Evolutionary conservation across 768 basidiomycete genomes (phyloP).

Genomic region (Chalciporus piperatus): DNA sequence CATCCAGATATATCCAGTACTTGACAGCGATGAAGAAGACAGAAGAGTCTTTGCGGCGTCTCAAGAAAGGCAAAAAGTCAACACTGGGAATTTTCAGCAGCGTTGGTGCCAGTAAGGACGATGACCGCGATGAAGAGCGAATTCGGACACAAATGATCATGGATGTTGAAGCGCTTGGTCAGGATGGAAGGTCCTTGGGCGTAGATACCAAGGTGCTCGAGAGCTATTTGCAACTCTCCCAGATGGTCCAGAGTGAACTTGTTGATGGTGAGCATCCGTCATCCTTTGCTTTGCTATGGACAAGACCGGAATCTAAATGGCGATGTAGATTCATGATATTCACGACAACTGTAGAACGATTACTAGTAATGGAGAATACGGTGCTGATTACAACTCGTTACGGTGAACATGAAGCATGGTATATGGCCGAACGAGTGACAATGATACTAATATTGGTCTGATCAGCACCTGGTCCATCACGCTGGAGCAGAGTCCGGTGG

Average conservation of each 20-base stretch:
- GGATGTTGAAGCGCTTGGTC: conserved; percentile 82
- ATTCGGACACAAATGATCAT: conserved; percentile 79
- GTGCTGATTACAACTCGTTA: conserved; percentile 8
- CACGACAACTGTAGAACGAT: neutral
- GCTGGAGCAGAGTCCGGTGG: conserved; percentile 41
- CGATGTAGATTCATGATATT: neutral
- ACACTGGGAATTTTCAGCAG: conserved; percentile 79
- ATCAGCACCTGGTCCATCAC: conserved; percentile 18
- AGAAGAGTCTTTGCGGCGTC: conserved; percentile 80
- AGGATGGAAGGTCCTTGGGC: conserved; percentile 69
- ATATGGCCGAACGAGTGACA: conserved; percentile 59
- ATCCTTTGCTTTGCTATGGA: neutral
- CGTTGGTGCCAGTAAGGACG: conserved; percentile 45
- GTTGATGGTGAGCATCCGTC: conserved; percentile 29
- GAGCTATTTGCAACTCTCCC: conserved; percentile 53
- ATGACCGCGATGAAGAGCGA: conserved; percentile 83
- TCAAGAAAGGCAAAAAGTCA: conserved; percentile 83
- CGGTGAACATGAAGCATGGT: conserved; percentile 47
- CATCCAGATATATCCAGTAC: conserved; percentile 69
- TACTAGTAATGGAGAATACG: neutral
- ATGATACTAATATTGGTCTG: conserved; percentile 33
- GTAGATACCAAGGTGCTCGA: conserved; percentile 55
- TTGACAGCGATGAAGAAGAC: conserved; percentile 87
- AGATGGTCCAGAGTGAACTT: conserved; percentile 52
- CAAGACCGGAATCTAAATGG: neutral